Conservation (phyloP, 2,329 filamentous ascomycete genomes). For the Cytospora schulzeri region DNA sequence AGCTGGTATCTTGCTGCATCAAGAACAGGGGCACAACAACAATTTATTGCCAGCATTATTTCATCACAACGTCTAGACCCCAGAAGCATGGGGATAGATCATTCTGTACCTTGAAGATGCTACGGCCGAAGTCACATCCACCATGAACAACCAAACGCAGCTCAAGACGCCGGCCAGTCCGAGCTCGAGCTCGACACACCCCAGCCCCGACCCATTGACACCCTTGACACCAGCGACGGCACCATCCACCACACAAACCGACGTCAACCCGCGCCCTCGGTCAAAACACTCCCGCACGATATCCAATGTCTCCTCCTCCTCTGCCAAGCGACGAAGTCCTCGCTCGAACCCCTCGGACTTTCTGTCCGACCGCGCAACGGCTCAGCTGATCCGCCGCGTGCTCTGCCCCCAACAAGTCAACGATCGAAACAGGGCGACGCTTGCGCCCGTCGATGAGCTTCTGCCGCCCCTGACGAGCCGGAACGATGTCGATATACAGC, state of each 20-base stretch:
- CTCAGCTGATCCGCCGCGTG: conserved; percentile 77
- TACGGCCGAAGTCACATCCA: conserved; percentile 15
- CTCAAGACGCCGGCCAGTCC: conserved; percentile 18
- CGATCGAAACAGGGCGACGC: conserved; percentile 56
- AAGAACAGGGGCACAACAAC: neutral
- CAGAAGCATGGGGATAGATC: neutral
- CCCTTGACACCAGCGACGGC: conserved; percentile 10
- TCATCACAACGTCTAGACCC: neutral
- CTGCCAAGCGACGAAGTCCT: conserved; percentile 20
- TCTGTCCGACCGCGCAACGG: conserved; percentile 77
- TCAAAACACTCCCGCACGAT: conserved; percentile 26
- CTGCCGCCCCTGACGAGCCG: conserved; percentile 91
- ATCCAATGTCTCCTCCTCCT: conserved; percentile 31
- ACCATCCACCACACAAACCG: conserved; percentile 23
- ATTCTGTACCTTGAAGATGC: conserved; percentile 10
- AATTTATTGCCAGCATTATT: neutral
- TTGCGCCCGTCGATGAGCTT: conserved; percentile 74
- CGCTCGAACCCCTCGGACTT: conserved; percentile 44
- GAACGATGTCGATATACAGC: conserved; percentile 88
- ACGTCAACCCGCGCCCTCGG: conserved; percentile 38
- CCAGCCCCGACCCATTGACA: conserved; percentile 14
- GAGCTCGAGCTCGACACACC: conserved; percentile 18
- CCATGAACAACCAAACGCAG: conserved; percentile 25
- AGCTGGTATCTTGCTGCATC: neutral
- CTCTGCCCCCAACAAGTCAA: conserved; percentile 73